Percentiles rank a stretch among this genome's conserved stretches.
Evolutionary conservation across 768 basidiomycete species (phyloP).

Genomic region (Mycena polygramma): DNA sequence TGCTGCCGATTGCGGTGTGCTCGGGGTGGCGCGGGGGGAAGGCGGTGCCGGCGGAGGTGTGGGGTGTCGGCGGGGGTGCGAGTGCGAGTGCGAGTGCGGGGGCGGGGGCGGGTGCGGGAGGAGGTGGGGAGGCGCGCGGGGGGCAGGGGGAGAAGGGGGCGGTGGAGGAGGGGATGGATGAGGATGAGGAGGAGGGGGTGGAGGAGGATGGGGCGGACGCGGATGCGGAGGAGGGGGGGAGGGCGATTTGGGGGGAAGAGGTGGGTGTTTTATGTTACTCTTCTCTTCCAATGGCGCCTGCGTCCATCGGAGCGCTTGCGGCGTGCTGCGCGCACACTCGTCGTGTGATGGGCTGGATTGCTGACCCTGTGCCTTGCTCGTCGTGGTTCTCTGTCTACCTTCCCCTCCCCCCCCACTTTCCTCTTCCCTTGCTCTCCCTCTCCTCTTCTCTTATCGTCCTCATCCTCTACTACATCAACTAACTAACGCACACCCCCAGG

Average conservation of each 20-base stretch:
- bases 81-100: background rate
- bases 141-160: background rate
- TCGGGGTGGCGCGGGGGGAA: slow-evolving; percentile 7
- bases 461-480: background rate
- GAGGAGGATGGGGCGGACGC: background rate
- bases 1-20: slow-evolving; percentile 28
- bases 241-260: slow-evolving; percentile 35
- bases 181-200: background rate
- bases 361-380: no score
- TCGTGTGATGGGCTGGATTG: no score
- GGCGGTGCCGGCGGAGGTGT: background rate
- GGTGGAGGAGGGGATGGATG: slow-evolving; percentile 2
- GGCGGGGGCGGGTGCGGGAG: background rate
- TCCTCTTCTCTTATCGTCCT: background rate
- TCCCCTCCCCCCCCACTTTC: background rate
- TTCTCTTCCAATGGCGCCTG: background rate
- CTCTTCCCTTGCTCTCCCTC: background rate
- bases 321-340: no score
- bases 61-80: background rate
- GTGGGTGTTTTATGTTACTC: slow-evolving; percentile 13
- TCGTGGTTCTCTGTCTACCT: background rate
- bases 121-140: background rate
- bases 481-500: slow-evolving; percentile 6
- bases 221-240: slow-evolving; percentile 22
- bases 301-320: background rate